phyloP scores from a whole-genome alignment of 202 grass and related monocot species.

The Setaria viridis region DNA sequence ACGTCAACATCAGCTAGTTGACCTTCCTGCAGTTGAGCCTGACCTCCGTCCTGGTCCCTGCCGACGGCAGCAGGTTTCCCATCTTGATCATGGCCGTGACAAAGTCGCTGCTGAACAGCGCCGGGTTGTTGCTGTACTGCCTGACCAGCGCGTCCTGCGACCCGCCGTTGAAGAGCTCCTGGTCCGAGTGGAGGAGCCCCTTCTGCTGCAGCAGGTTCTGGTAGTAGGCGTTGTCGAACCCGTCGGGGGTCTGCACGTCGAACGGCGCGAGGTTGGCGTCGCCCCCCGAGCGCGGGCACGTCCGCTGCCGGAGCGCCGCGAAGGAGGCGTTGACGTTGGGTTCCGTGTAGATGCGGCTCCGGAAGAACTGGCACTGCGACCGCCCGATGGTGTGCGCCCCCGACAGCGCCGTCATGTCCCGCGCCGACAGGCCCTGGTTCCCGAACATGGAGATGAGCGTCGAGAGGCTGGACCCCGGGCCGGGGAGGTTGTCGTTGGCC shows the following conservation, averaged over 20 bases:
- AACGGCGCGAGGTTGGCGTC: conserved; percentile 60
- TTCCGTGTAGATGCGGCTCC: conserved; percentile 67
- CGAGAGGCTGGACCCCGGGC: conserved; percentile 57
- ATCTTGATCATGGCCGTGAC: conserved; percentile 74
- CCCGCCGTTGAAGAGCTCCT: conserved; percentile 80
- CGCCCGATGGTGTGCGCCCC: conserved; percentile 80
- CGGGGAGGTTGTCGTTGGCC: conserved; percentile 70
- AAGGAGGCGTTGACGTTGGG: conserved; percentile 64
- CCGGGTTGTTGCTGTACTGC: conserved; percentile 54
- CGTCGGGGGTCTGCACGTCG: conserved; percentile 62
- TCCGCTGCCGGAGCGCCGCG: conserved; percentile 46
- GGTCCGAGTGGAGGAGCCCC: conserved; percentile 84
- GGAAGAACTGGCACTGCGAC: conserved; percentile 68
- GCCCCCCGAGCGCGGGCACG: conserved; percentile 61
- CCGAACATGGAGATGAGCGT: conserved; percentile 65
- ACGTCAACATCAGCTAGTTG: conserved; percentile 43
- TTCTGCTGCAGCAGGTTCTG: conserved; percentile 54
- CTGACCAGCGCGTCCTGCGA: conserved; percentile 66
- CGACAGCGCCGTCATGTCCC: conserved; percentile 78
- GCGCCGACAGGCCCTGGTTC: conserved; percentile 49
- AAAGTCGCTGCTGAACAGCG: conserved; percentile 54
- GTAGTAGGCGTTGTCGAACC: conserved; percentile 73
- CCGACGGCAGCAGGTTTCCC: conserved; percentile 56
- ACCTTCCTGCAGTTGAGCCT: conserved; percentile 65
- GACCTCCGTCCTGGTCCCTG: conserved; percentile 62